phyloP scores from a whole-genome alignment of 495 filamentous ascomycete species.

The Xylaria venustula region DNA sequence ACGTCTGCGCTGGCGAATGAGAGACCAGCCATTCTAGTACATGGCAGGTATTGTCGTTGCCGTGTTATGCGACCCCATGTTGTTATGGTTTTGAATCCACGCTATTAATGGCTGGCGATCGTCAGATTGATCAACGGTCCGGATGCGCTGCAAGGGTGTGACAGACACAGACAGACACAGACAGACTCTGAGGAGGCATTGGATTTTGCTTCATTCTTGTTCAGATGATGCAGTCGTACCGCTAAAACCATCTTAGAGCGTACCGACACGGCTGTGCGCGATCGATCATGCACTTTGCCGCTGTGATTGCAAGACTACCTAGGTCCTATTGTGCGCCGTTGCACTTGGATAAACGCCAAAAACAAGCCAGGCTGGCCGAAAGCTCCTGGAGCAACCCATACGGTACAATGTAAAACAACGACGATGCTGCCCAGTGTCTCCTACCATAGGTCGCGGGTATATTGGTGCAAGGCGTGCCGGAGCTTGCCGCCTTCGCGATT shows the following conservation, averaged over 20 bases:
- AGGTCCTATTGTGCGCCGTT: not conserved
- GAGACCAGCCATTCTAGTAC: not conserved
- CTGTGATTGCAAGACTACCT: not conserved
- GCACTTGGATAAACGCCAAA: not conserved
- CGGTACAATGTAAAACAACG: not conserved
- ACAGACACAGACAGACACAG: not conserved
- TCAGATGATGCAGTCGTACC: not conserved
- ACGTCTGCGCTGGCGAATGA: not conserved
- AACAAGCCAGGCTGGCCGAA: not conserved
- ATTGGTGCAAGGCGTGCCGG: not conserved
- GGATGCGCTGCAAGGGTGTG: conserved; percentile 10
- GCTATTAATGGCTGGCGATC: not conserved
- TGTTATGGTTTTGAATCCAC: not conserved
- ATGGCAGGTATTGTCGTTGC: not conserved
- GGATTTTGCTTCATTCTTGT: not conserved
- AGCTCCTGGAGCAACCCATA: not conserved
- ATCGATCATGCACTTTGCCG: conserved; percentile 12
- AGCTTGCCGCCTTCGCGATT: conserved; percentile 9
- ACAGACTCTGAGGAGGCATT: not conserved
- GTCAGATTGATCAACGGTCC: conserved; percentile 6
- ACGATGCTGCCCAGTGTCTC: too few species aligned
- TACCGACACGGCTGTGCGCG: conserved; percentile 6
- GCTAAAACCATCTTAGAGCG: not conserved
- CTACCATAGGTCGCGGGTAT: not conserved
- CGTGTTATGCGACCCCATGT: conserved; percentile 8